Percentiles rank a stretch among this genome's conserved stretches.
phyloP scores from a whole-genome alignment of 805 yeast genomes.

The Starmerella floricola region DNA sequence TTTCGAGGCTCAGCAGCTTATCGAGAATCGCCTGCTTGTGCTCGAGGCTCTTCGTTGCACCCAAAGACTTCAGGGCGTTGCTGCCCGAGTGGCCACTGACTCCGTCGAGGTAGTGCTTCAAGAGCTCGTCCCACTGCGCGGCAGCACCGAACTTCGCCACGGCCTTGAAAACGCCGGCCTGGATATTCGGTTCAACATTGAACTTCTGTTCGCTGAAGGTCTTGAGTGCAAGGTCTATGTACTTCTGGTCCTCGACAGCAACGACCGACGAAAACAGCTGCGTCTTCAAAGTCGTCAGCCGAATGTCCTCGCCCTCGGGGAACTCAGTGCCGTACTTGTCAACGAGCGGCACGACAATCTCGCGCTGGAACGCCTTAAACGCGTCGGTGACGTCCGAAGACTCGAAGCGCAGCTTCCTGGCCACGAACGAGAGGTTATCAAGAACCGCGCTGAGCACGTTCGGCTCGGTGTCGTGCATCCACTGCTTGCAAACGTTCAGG shows the following conservation, averaged over 20 bases:
- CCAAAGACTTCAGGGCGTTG: constrained; percentile 57
- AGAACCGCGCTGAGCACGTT: constrained; percentile 43
- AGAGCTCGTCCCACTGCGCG: constrained; percentile 50
- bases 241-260: constrained; percentile 27
- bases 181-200: constrained; percentile 58
- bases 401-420: constrained; percentile 40
- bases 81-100: constrained; percentile 52
- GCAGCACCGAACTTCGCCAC: constrained; percentile 55
- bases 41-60: constrained; percentile 43
- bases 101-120: constrained; percentile 49
- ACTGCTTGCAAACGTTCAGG: constrained; percentile 38
- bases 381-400: constrained; percentile 32
- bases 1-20: constrained; percentile 45
- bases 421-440: constrained; percentile 33
- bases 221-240: constrained; percentile 26
- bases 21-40: constrained; percentile 46
- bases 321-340: constrained; percentile 55
- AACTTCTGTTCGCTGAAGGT: constrained; percentile 54
- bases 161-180: constrained; percentile 51
- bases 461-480: constrained; percentile 40
- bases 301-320: constrained; percentile 40
- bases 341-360: constrained; percentile 45
- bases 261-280: constrained; percentile 35
- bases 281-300: constrained; percentile 54
- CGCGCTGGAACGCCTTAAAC: constrained; percentile 37